Conservation (phyloP, 2,329 filamentous ascomycete species). For the Neurospora sp. region DNA sequence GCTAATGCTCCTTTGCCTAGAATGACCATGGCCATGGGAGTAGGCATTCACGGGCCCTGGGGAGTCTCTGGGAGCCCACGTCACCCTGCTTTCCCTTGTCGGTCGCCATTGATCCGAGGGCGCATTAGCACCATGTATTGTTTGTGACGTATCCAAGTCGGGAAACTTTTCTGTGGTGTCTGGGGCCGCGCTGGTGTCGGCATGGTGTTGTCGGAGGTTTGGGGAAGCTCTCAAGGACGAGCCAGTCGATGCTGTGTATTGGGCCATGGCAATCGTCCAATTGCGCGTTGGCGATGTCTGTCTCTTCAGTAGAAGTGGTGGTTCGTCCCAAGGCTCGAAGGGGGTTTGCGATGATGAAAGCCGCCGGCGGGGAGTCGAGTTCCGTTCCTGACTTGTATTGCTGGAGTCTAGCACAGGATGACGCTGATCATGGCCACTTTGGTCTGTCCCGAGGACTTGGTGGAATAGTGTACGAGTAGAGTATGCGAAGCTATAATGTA, state of each 20-base stretch:
- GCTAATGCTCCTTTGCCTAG: slow-evolving; percentile 72
- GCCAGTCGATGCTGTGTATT: slow-evolving; percentile 27
- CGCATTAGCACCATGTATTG: slow-evolving; percentile 12
- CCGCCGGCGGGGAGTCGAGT: background rate
- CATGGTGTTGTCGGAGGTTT: slow-evolving; percentile 19
- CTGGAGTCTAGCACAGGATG: background rate
- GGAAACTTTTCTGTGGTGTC: slow-evolving; percentile 46
- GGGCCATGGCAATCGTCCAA: slow-evolving; percentile 21
- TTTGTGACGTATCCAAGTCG: slow-evolving; percentile 35
- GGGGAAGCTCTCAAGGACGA: slow-evolving; percentile 26
- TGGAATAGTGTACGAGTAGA: background rate
- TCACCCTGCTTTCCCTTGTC: slow-evolving; percentile 38
- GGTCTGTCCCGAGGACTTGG: background rate
- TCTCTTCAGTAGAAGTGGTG: background rate
- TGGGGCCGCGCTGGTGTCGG: slow-evolving; percentile 16
- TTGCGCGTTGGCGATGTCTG: background rate
- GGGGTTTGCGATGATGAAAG: background rate
- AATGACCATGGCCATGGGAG: slow-evolving; percentile 41
- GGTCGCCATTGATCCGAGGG: slow-evolving; percentile 48
- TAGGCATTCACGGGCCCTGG: slow-evolving; percentile 17
- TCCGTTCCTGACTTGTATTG: background rate
- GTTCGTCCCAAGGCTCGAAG: background rate
- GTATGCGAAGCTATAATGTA: background rate
- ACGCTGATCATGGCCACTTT: background rate
- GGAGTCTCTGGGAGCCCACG: slow-evolving; percentile 19